Evolutionary conservation across 495 filamentous ascomycete species (phyloP).

Genomic region (Achaetomiella virescens): DNA sequence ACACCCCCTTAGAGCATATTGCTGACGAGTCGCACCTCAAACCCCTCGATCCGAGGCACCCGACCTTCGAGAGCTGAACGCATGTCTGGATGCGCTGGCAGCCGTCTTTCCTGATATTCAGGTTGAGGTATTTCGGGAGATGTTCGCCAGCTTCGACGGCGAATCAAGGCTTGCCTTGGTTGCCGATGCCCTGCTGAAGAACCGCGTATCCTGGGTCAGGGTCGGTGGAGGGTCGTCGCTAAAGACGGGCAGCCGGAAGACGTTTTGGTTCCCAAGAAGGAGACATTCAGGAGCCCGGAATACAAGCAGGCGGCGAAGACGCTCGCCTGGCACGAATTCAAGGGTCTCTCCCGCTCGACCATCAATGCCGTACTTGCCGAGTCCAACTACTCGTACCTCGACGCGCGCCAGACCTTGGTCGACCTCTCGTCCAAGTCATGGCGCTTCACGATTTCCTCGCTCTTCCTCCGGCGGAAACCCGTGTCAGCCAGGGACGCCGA

Average conservation of each 20-base stretch:
- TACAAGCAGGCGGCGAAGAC: conserved; percentile 69
- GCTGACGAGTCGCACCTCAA: conserved; percentile 41
- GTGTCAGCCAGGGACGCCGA: conserved; percentile 50
- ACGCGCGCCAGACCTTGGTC: conserved; percentile 67
- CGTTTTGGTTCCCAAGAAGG: conserved; percentile 52
- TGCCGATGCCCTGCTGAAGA: conserved; percentile 75
- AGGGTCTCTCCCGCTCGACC: conserved; percentile 66
- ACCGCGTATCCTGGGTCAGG: conserved; percentile 67
- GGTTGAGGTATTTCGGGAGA: conserved; percentile 86
- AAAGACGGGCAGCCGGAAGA: conserved; percentile 20
- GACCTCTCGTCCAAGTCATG: conserved; percentile 75
- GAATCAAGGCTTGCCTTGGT: conserved; percentile 79
- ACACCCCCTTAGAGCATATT: conserved; percentile 34
- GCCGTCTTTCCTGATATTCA: conserved; percentile 81
- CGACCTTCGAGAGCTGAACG: conserved; percentile 67
- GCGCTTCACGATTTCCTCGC: conserved; percentile 70
- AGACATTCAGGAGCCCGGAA: conserved; percentile 63
- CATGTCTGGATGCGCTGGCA: conserved; percentile 61
- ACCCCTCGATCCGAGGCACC: conserved; percentile 41
- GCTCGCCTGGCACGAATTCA: conserved; percentile 70
- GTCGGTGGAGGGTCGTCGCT: conserved; percentile 56
- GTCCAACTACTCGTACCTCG: conserved; percentile 77
- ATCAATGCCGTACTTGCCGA: conserved; percentile 88
- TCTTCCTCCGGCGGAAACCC: conserved; percentile 64
- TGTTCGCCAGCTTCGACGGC: conserved; percentile 73